phyloP scores from a whole-genome alignment of 345 rosid species.

The Diplotaxis tenuifolia region DNA sequence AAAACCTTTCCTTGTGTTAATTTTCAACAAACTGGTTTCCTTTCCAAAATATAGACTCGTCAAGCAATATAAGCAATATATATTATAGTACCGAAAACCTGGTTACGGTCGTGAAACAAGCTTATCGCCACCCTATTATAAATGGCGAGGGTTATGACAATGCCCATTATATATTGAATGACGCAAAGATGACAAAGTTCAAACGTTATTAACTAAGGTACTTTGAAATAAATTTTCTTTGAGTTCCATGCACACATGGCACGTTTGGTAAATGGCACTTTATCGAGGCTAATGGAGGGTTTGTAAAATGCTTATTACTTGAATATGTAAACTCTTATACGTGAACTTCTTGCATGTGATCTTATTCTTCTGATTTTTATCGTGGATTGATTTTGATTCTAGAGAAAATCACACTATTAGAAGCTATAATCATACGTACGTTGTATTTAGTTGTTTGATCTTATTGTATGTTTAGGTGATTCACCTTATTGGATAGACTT shows the following conservation, averaged over 20 bases:
- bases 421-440: background rate
- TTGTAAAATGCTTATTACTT: background rate
- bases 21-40: background rate
- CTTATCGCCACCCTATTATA: background rate
- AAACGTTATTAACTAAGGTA: background rate
- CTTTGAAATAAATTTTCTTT: background rate
- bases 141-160: background rate
- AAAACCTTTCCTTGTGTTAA: constrained; percentile 32
- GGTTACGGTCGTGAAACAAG: background rate
- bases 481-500: background rate
- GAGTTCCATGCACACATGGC: background rate
- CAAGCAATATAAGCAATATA: background rate
- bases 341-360: background rate
- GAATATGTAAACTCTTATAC: background rate
- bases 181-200: background rate
- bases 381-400: background rate
- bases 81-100: background rate
- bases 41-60: background rate
- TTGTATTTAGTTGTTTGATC: background rate
- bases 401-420: background rate
- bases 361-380: background rate
- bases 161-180: background rate
- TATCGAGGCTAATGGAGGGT: background rate
- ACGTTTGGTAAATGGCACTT: background rate
- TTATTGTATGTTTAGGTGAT: background rate